These are phyloP conservation scores for Stemphylium vesicarium DNA, from an alignment of 2,329 filamentous ascomycete species.

Conservation along the genomic window DNA sequence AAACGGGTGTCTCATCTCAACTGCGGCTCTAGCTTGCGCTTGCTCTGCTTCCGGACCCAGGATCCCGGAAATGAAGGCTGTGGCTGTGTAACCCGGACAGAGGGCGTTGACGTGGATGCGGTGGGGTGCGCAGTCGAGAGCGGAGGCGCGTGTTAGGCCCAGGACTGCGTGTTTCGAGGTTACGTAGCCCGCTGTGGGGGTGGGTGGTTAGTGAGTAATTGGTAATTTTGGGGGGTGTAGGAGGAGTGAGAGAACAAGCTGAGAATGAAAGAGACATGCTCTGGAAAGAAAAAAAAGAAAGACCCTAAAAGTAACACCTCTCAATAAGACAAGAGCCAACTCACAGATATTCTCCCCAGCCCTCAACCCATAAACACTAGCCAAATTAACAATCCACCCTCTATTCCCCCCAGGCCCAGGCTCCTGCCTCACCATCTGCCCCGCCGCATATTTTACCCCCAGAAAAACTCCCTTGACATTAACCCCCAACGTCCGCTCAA, in stretches of 20 bases:
- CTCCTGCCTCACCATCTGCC: conserved; percentile 60
- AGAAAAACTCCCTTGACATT: conserved; percentile 52
- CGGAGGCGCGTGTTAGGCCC: conserved; percentile 58
- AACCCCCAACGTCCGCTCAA: conserved; percentile 51
- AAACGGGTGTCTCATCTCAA: conserved; percentile 38
- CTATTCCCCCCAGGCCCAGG: conserved; percentile 45
- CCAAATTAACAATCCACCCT: conserved; percentile 63
- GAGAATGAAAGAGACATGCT: too few species aligned
- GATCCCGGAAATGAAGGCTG: conserved; percentile 35
- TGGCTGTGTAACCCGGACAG: conserved; percentile 57
- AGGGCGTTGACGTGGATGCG: conserved; percentile 62
- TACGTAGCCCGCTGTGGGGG: conserved; percentile 48
- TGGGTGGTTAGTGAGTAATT: too few species aligned
- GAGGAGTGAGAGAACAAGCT: neutral
- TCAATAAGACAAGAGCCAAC: too few species aligned
- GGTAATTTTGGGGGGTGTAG: neutral
- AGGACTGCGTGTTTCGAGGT: conserved; percentile 60
- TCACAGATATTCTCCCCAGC: conserved; percentile 37
- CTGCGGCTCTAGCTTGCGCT: conserved; percentile 3
- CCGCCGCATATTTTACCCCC: conserved; percentile 55
- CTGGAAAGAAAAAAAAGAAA: neutral
- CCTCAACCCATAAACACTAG: conserved; percentile 58
- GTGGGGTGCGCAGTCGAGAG: conserved; percentile 57
- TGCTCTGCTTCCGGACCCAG: conserved; percentile 14
- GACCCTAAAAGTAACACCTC: too few species aligned